A percentile compares a stretch with the other conserved stretches of the same genome.
These are phyloP conservation scores for Camellia japonica DNA, from an alignment of 148 eudicot species.

Conservation along the genomic window DNA sequence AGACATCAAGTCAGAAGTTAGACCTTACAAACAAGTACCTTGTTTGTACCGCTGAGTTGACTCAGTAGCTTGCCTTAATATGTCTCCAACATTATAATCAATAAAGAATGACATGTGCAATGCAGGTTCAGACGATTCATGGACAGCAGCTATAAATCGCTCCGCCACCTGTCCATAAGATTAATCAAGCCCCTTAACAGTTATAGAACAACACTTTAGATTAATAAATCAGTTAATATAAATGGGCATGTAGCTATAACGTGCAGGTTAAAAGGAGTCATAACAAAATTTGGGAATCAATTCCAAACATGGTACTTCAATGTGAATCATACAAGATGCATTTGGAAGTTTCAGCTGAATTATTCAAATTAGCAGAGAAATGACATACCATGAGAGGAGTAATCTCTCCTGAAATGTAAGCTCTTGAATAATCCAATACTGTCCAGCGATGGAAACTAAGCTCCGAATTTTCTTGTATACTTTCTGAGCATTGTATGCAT, in stretches of 20 bases:
- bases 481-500: conserved; percentile 45
- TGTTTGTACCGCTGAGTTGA: conserved; percentile 64
- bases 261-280: neutral
- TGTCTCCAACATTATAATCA: conserved; percentile 45
- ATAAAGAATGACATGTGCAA: conserved; percentile 83
- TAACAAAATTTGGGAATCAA: neutral
- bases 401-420: conserved; percentile 53
- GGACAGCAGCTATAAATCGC: conserved; percentile 49
- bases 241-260: neutral
- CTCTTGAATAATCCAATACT: conserved; percentile 73
- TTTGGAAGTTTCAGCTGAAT: neutral
- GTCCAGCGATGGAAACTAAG: conserved; percentile 60
- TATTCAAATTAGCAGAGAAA: neutral
- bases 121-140: conserved; percentile 38
- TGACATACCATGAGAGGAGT: conserved; percentile 65
- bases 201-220: neutral
- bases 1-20: neutral
- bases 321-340: neutral
- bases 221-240: neutral
- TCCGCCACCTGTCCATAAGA: conserved; percentile 58
- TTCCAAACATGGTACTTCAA: neutral
- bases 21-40: conserved; percentile 35
- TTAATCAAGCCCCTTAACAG: neutral
- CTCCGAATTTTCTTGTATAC: conserved; percentile 22
- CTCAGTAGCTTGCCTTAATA: conserved; percentile 69